phyloP scores from a whole-genome alignment of 169 alveolate species.

The Cryptosporidium bovis region DNA sequence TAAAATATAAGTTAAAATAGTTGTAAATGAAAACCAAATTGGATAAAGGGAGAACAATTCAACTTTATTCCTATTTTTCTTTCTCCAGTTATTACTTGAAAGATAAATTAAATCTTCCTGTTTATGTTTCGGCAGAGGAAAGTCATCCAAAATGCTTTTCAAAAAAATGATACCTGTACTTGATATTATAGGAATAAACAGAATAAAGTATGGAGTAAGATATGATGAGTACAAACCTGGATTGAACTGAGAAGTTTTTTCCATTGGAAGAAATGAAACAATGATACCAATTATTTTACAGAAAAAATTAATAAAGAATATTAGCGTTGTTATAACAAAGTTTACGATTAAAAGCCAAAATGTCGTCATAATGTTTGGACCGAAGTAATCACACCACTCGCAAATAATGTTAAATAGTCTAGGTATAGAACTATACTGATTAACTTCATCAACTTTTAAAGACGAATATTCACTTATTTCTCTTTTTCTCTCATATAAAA shows the following conservation, averaged over 20 bases:
- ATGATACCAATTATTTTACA: not conserved
- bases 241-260: not conserved
- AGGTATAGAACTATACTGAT: constrained; percentile 57
- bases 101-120: constrained; percentile 45
- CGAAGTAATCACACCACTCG: constrained; percentile 72
- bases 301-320: constrained; percentile 18
- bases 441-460: constrained; percentile 25
- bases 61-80: not conserved
- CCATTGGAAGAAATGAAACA: not conserved
- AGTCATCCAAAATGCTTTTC: constrained; percentile 51
- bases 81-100: constrained; percentile 33
- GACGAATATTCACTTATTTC: constrained; percentile 4
- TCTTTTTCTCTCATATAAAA: not conserved
- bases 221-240: not conserved
- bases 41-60: not conserved
- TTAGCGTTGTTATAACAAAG: constrained; percentile 18
- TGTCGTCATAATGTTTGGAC: constrained; percentile 50
- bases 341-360: constrained; percentile 44
- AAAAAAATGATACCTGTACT: constrained; percentile 54
- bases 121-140: constrained; percentile 59
- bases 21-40: constrained; percentile 6
- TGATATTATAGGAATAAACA: constrained; percentile 27
- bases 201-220: constrained; percentile 45
- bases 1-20: constrained; percentile 11
- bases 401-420: constrained; percentile 55